Conservation (phyloP, 257 asterid genomes). For the Solanum boliviense region DNA sequence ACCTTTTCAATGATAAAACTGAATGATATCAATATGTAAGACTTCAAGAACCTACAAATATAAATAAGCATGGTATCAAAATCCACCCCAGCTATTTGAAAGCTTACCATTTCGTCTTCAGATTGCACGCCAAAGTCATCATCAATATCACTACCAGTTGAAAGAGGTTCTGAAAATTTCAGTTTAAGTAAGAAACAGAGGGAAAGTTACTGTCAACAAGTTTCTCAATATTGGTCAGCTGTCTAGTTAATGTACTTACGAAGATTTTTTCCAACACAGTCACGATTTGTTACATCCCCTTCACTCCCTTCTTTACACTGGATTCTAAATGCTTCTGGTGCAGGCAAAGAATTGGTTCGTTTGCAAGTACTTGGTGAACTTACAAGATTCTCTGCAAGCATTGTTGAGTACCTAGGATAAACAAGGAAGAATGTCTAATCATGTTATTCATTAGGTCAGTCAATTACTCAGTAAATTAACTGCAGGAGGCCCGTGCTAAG, state of each 20-base stretch:
- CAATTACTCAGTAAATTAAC: not conserved
- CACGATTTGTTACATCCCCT: slow-evolving; percentile 17
- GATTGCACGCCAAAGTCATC: slow-evolving; percentile 61
- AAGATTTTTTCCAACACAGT: slow-evolving; percentile 24
- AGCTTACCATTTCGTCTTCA: slow-evolving; percentile 69
- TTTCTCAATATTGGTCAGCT: not conserved
- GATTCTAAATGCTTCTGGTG: slow-evolving; percentile 30
- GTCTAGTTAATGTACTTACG: slow-evolving; percentile 27
- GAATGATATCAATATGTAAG: not conserved
- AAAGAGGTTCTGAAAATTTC: slow-evolving; percentile 56
- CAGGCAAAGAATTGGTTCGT: slow-evolving; percentile 20
- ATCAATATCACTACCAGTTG: slow-evolving; percentile 53
- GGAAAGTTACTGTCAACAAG: not conserved
- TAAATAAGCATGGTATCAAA: not conserved
- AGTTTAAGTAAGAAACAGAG: slow-evolving; percentile 16
- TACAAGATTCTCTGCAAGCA: slow-evolving; percentile 97
- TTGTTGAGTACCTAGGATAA: slow-evolving; percentile 74
- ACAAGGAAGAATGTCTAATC: slow-evolving; percentile 2
- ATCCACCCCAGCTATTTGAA: not conserved
- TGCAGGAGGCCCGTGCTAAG: not conserved
- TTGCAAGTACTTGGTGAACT: slow-evolving; percentile 40
- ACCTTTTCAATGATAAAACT: not conserved
- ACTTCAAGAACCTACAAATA: not conserved
- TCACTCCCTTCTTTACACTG: slow-evolving; percentile 25
- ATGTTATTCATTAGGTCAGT: not conserved